Base-by-base conservation (phyloP, 2,329 filamentous ascomycete species). In the Cercospora zeae-maydis region DNA sequence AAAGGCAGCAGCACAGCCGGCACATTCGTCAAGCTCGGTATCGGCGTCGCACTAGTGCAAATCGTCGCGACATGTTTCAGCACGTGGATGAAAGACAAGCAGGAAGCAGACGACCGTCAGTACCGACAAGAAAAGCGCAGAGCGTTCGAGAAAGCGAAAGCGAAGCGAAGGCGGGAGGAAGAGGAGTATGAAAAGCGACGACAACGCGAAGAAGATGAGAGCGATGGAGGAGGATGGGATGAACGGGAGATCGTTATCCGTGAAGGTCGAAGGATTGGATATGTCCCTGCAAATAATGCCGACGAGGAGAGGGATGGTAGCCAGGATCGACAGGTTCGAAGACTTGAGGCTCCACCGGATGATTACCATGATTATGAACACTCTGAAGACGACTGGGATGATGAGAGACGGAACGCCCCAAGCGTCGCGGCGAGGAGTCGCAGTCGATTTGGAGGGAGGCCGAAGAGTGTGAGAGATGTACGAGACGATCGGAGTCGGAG, bases 131-230 rank as follows among this genome's bases (percentile, higher is more conserved):
- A 64, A 2, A 64, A 62, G 59, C 54, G 63, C n/a, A 37, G 49
- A 36, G 59, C 59, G n/a, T 64, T 64, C 9, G 63, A 64, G n/a
- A 62, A 62, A 42, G 63, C 59, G 21, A 64, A 64, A 27, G 63
- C 63, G 34, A 62, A 59, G 59, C 54, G 63, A 9, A 30, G 63
- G 27, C 54, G 55, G 16, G 59, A 64, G 9, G 63, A 64, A 45
- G 63, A 64, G 4, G 31, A 51, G 13, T 33, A 56, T 2, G 63
- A 64, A 49, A 58, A 62, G 59, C 59, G 59, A 19, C 51, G 27
- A 62, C 65, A n/a, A 70, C 72, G 58, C 73, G 74, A 8, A 72
- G 72, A 74, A 30, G 45, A 49, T 2, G 62, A 63, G 31, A 39
- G 52, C 10, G 58, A 58, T 8, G 54, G 49, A 21, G 27, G 49